Conservation (phyloP, 2,329 filamentous ascomycete genomes). For the Pyrenophora tritici-repentis region DNA sequence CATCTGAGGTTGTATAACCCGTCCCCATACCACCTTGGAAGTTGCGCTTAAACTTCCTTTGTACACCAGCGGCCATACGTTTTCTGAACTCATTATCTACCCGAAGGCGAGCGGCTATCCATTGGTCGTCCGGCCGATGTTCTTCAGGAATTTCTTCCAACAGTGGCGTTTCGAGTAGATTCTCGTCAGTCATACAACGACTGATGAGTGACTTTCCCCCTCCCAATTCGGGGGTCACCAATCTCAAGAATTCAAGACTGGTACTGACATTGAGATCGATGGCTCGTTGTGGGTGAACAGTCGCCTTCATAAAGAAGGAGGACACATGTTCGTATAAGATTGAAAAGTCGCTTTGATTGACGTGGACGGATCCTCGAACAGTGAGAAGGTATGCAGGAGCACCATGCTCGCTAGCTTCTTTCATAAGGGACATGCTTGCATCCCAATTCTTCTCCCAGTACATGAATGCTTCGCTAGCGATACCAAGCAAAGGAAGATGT, state of each 20-base stretch:
- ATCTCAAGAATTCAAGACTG: constrained; percentile 65
- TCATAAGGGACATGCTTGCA: constrained; percentile 60
- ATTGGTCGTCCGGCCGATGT: constrained; percentile 63
- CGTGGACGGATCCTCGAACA: constrained; percentile 64
- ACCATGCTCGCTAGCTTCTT: constrained; percentile 58
- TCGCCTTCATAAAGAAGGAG: constrained; percentile 64
- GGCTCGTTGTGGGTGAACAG: constrained; percentile 66
- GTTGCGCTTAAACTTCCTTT: constrained; percentile 43
- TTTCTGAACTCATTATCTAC: constrained; percentile 63
- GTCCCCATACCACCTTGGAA: constrained; percentile 43
- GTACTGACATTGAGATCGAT: constrained; percentile 66
- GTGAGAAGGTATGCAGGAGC: constrained; percentile 54
- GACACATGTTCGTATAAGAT: constrained; percentile 65
- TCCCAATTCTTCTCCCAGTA: constrained; percentile 70
- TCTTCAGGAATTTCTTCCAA: constrained; percentile 57
- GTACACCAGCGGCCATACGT: constrained; percentile 54
- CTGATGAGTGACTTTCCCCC: constrained; percentile 53
- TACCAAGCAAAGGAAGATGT: constrained; percentile 62
- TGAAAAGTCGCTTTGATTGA: constrained; percentile 70
- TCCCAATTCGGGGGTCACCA: constrained; percentile 50
- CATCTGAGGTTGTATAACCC: constrained; percentile 49
- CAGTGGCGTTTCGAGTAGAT: constrained; percentile 53
- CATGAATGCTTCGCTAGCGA: constrained; percentile 72
- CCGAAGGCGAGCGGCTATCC: constrained; percentile 61
- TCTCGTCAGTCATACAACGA: constrained; percentile 59